Conservation (phyloP, 805 yeast species). For the Wickerhamomyces subpelliculosus region DNA sequence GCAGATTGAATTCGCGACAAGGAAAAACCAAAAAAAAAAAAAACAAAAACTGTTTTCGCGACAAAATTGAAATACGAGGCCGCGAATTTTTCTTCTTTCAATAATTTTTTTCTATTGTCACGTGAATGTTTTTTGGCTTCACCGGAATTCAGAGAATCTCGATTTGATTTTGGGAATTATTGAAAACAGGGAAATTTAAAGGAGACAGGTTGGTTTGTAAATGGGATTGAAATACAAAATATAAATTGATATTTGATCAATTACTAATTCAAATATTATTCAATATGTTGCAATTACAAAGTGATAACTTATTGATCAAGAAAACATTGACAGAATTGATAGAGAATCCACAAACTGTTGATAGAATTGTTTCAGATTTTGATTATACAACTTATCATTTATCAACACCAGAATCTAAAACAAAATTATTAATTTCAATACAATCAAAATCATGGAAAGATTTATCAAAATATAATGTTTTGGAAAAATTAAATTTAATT, state of each 20-base stretch:
- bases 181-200: too few species aligned
- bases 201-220: too few species aligned
- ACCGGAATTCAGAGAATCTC: too few species aligned
- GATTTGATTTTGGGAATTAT: too few species aligned
- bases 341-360: constrained; percentile 49
- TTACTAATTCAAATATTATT: not conserved
- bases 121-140: too few species aligned
- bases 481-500: constrained; percentile 41
- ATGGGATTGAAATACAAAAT: not conserved
- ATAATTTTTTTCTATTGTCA: too few species aligned
- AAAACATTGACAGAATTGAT: constrained; percentile 73
- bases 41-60: too few species aligned
- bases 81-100: too few species aligned
- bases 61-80: not conserved
- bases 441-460: constrained; percentile 75
- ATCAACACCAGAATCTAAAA: constrained; percentile 76
- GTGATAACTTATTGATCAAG: constrained; percentile 74
- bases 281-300: constrained; percentile 78
- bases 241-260: not conserved
- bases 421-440: constrained; percentile 58
- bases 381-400: constrained; percentile 94
- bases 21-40: too few species aligned
- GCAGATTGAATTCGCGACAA: too few species aligned
- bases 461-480: constrained; percentile 59
- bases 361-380: constrained; percentile 88